Percentiles rank a stretch among this genome's conserved stretches.
These are phyloP conservation scores for Hypoxylon trugodes DNA, from an alignment of 495 filamentous ascomycete species.

Conservation along the genomic window DNA sequence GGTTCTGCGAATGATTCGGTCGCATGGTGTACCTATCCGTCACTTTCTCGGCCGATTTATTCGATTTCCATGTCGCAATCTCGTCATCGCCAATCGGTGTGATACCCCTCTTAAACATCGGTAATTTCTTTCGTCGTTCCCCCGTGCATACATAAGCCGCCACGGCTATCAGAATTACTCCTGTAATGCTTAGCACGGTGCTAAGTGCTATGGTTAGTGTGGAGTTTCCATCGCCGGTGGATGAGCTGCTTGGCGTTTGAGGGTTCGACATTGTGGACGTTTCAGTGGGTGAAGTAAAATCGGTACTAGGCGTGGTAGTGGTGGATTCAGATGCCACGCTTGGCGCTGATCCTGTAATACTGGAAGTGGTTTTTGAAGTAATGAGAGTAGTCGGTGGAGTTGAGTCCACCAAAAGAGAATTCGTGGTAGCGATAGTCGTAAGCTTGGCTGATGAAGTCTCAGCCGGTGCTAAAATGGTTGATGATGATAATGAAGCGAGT, in stretches of 20 bases:
- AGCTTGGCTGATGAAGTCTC: slow-evolving; percentile 24
- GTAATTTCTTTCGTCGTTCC: slow-evolving; percentile 44
- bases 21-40: slow-evolving; percentile 33
- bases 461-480: slow-evolving; percentile 16
- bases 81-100: slow-evolving; percentile 62
- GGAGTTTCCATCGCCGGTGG: slow-evolving; percentile 1
- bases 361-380: slow-evolving; percentile 20
- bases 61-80: slow-evolving; percentile 59
- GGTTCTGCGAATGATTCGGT: slow-evolving; percentile 45
- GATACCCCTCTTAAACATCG: slow-evolving; percentile 53
- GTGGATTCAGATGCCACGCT: slow-evolving; percentile 10
- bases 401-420: slow-evolving; percentile 15
- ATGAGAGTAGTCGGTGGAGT: slow-evolving; percentile 30
- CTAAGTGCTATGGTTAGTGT: slow-evolving; percentile 50
- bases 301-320: slow-evolving; percentile 3
- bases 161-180: slow-evolving; percentile 45
- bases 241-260: slow-evolving; percentile 20
- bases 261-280: slow-evolving; percentile 27
- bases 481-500: slow-evolving; percentile 20
- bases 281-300: slow-evolving; percentile 12
- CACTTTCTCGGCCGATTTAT: slow-evolving; percentile 35
- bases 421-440: slow-evolving; percentile 33
- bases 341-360: slow-evolving; percentile 10
- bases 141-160: slow-evolving; percentile 44
- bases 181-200: slow-evolving; percentile 51